These are phyloP conservation scores for Exophiala sp. DNA, from an alignment of 2,329 filamentous ascomycete genomes.

Conservation along the genomic window DNA sequence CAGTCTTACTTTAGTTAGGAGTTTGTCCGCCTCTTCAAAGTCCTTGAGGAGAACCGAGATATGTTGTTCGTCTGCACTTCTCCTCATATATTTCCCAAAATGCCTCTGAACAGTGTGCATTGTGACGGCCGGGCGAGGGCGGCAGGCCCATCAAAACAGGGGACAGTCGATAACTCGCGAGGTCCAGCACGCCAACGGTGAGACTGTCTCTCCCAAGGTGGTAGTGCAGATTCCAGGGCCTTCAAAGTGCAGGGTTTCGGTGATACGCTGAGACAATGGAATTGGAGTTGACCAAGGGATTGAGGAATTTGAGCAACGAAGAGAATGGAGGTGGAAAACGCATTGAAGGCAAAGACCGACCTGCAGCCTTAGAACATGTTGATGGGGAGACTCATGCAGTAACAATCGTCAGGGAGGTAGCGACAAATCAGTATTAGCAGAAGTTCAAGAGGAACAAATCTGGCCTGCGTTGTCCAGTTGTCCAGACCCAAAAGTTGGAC, in stretches of 20 bases:
- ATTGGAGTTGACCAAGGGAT: background rate
- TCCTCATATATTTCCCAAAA: constrained; percentile 68
- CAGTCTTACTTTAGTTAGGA: constrained; percentile 63
- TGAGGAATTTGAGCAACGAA: too few relatives aligned
- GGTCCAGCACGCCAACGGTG: background rate
- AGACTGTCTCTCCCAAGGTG: background rate
- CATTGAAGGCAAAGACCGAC: background rate
- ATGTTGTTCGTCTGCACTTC: constrained; percentile 71
- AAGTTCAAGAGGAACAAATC: too few relatives aligned
- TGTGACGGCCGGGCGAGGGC: constrained; percentile 27
- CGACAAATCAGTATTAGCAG: too few relatives aligned
- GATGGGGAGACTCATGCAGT: background rate
- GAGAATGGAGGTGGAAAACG: background rate
- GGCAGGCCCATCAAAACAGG: constrained; percentile 7
- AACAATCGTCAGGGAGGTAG: background rate
- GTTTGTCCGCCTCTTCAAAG: constrained; percentile 74
- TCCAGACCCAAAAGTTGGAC: too few relatives aligned
- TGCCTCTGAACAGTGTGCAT: constrained; percentile 73
- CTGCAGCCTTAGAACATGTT: background rate
- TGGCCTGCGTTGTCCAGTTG: too few relatives aligned
- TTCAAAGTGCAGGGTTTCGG: background rate
- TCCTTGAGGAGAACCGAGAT: constrained; percentile 72
- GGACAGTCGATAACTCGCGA: background rate
- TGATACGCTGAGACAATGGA: background rate
- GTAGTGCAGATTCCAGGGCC: background rate